Conservation (phyloP, 768 basidiomycete genomes). For the Neoboletus brunneissimus region DNA sequence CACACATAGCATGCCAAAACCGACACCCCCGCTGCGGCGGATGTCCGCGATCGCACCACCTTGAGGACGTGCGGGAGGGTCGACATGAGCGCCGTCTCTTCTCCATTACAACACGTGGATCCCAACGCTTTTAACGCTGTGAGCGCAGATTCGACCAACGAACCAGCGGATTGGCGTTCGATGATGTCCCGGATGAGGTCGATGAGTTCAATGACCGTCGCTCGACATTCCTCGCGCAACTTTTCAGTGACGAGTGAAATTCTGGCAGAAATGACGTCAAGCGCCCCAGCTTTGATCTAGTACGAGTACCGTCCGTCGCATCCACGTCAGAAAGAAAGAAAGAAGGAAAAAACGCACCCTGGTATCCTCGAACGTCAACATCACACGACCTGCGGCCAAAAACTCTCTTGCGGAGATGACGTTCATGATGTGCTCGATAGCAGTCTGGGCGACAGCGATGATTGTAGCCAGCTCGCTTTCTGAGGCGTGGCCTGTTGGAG, state of each 20-base stretch:
- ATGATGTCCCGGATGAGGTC: constrained; percentile 49
- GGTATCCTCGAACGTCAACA: constrained; percentile 52
- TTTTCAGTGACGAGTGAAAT: constrained; percentile 57
- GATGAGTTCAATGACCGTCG: constrained; percentile 53
- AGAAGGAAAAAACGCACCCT: constrained; percentile 39
- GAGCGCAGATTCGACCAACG: constrained; percentile 49
- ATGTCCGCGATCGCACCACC: constrained; percentile 40
- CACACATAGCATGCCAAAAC: constrained; percentile 66
- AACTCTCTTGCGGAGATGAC: constrained; percentile 74
- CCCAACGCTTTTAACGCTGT: constrained; percentile 59
- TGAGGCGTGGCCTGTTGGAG: constrained; percentile 28
- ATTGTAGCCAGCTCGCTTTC: constrained; percentile 46
- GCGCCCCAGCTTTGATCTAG: constrained; percentile 64
- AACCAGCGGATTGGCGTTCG: constrained; percentile 37
- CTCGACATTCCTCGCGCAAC: constrained; percentile 49
- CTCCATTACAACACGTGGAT: constrained; percentile 54
- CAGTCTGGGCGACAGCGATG: constrained; percentile 43
- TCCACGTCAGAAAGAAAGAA: not conserved
- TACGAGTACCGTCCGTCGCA: not conserved
- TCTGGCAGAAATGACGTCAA: constrained; percentile 67
- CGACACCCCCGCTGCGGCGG: constrained; percentile 44
- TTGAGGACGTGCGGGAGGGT: constrained; percentile 58
- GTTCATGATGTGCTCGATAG: constrained; percentile 52
- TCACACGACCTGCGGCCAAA: constrained; percentile 50
- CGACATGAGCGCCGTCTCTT: constrained; percentile 61